phyloP scores from a whole-genome alignment of 345 rosid genomes.

The sweet orange (Citrus sinensis) region DVS_A1.0 CM039164.1:28122001-28122500 shows the following conservation, averaged over 20 bases:
- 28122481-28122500: constrained; percentile 17
- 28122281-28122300: constrained; percentile 9
- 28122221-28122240: too few relatives aligned
- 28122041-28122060: neutral
- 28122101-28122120: neutral
- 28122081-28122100: neutral
- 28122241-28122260: neutral
- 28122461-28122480: neutral
- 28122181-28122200: too few relatives aligned
- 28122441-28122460: neutral
- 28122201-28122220: too few relatives aligned
- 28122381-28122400: neutral
- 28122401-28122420: neutral
- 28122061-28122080: neutral
- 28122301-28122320: neutral
- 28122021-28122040: neutral
- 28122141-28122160: neutral
- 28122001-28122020: neutral
- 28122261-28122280: neutral
- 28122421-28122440: neutral
- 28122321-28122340: neutral
- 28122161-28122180: neutral
- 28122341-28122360: too few relatives aligned
- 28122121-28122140: neutral
- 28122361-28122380: neutral